Percentiles rank a stretch among this genome's conserved stretches.
Conservation (phyloP, 1,284 basidiomycete species). For the Cryptococcus sp. region DNA sequence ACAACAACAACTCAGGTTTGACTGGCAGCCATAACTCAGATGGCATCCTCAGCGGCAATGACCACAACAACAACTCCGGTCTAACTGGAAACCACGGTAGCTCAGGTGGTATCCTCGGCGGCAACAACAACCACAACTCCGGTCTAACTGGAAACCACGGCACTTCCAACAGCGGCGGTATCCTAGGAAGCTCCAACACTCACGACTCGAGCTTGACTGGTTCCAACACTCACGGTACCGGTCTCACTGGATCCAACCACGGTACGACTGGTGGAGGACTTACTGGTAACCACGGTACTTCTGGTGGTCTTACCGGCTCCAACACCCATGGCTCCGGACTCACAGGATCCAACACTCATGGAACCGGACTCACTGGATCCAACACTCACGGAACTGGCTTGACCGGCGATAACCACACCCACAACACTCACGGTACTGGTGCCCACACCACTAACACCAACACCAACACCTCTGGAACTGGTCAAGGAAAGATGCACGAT, state of each 20-base stretch:
- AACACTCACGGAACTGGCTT: neutral
- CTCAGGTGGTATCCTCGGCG: too few relatives aligned
- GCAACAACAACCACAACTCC: too few relatives aligned
- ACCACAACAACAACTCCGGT: too few relatives aligned
- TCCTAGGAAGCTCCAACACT: neutral
- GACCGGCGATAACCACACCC: neutral
- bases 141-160: too few relatives aligned
- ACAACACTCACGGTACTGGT: conserved; percentile 4
- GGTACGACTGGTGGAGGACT: neutral
- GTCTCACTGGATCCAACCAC: neutral
- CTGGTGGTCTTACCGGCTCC: neutral
- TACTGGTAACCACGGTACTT: neutral
- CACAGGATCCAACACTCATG: neutral
- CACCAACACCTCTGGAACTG: conserved; percentile 14
- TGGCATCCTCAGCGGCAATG: too few relatives aligned
- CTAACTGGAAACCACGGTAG: too few relatives aligned
- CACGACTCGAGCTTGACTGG: neutral
- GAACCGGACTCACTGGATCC: neutral
- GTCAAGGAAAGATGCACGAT: neutral
- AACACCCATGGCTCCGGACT: neutral
- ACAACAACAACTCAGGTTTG: too few relatives aligned
- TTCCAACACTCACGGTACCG: neutral
- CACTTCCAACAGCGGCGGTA: neutral
- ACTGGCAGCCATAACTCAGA: too few relatives aligned
- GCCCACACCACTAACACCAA: conserved; percentile 13